phyloP scores from a whole-genome alignment of 169 alveolate genomes.

The Plasmodium sp. region DNA sequence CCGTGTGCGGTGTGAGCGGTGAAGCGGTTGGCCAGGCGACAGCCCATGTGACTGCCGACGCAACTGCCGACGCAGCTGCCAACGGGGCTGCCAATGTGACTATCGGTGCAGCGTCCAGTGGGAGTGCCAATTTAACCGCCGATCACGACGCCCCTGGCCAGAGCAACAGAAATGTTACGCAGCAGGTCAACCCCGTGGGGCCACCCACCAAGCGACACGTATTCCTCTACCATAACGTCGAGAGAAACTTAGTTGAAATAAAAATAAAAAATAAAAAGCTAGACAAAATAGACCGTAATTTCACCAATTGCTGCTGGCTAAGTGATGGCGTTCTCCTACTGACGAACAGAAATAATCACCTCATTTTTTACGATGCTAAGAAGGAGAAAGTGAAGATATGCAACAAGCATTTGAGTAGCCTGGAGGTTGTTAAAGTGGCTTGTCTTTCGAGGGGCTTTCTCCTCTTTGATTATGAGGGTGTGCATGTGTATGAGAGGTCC shows the following conservation, averaged over 20 bases:
- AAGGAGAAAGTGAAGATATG: constrained; percentile 50
- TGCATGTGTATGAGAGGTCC: constrained; percentile 52
- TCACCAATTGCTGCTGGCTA: constrained; percentile 56
- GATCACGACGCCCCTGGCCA: neutral
- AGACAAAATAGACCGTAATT: constrained; percentile 39
- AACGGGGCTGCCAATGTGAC: too few relatives aligned
- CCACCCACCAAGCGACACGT: constrained; percentile 1
- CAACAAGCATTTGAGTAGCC: constrained; percentile 31
- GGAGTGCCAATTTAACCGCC: neutral
- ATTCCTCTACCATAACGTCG: constrained; percentile 49
- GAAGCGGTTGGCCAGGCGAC: neutral
- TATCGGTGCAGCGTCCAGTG: neutral
- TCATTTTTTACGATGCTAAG: constrained; percentile 65
- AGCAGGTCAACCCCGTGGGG: neutral
- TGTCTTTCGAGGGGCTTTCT: constrained; percentile 30
- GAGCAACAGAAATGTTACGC: neutral
- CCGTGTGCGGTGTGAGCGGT: neutral
- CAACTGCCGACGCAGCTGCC: neutral
- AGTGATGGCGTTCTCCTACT: constrained; percentile 50
- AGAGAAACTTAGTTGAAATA: constrained; percentile 35
- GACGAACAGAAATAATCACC: constrained; percentile 36
- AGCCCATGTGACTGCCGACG: neutral
- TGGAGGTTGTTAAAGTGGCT: constrained; percentile 9
- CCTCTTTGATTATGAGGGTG: constrained; percentile 23
- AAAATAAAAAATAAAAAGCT: constrained; percentile 63